Conservation (phyloP, 164 flowering plant species). For the Aristolochia contorta region DNA sequence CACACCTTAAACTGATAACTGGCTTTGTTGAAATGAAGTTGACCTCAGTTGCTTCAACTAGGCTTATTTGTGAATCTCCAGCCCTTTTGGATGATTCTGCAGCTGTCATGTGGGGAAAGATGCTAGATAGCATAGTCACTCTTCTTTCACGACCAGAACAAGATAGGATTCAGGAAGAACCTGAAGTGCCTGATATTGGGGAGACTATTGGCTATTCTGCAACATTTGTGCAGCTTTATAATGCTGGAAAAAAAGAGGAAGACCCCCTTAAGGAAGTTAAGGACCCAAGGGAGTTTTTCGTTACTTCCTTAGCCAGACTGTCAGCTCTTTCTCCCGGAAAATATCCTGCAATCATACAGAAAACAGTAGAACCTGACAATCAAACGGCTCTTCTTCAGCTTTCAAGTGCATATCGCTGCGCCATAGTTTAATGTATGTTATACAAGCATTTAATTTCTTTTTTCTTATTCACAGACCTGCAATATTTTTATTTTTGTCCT, state of each 20-base stretch:
- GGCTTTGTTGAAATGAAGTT: conserved; percentile 71
- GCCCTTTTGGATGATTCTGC: conserved; percentile 49
- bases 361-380: conserved; percentile 52
- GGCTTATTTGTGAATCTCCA: conserved; percentile 72
- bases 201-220: conserved; percentile 68
- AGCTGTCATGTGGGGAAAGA: conserved; percentile 58
- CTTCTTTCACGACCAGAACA: conserved; percentile 77
- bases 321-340: conserved; percentile 61
- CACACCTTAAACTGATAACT: conserved; percentile 69
- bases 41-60: conserved; percentile 74
- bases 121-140: conserved; percentile 80
- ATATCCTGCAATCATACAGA: conserved; percentile 49
- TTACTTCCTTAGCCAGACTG: conserved; percentile 51
- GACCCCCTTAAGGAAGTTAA: conserved; percentile 73
- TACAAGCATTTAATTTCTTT: too few species aligned
- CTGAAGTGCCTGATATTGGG: conserved; percentile 78
- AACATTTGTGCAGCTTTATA: conserved; percentile 64
- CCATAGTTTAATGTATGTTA: conserved; percentile 30
- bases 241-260: conserved; percentile 88
- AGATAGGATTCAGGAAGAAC: conserved; percentile 74
- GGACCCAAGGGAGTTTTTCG: conserved; percentile 72
- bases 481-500: too few species aligned
- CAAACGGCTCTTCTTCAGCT: conserved; percentile 66
- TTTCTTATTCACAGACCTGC: too few species aligned
- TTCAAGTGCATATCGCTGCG: conserved; percentile 39